These are phyloP conservation scores for Letharia columbiana DNA, from an alignment of 495 filamentous ascomycete genomes.

Conservation along the genomic window DNA sequence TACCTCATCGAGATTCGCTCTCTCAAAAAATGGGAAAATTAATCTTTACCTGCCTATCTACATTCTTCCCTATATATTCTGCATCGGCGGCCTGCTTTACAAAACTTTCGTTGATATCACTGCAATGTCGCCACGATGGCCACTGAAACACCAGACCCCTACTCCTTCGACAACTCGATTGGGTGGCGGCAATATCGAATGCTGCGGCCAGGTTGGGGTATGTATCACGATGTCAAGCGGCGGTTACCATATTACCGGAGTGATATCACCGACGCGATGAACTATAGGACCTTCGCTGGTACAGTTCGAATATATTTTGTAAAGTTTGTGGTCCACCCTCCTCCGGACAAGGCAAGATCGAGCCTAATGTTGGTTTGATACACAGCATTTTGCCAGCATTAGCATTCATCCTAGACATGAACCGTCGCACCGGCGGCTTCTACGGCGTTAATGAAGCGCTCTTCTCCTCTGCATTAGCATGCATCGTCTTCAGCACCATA, in stretches of 20 bases:
- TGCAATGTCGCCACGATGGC: background rate
- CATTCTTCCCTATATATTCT: too few relatives aligned
- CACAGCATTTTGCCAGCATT: conserved; percentile 37
- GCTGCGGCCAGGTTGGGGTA: conserved; percentile 31
- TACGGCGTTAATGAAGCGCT: conserved; percentile 42
- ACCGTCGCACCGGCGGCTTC: conserved; percentile 30
- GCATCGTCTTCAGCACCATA: conserved; percentile 33
- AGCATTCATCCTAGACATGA: conserved; percentile 40
- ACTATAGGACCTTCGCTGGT: conserved; percentile 35
- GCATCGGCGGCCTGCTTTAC: too few relatives aligned
- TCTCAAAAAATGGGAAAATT: too few relatives aligned
- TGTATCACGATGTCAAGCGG: conserved; percentile 35
- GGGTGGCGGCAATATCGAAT: conserved; percentile 23
- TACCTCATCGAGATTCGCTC: too few relatives aligned
- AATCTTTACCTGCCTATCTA: too few relatives aligned
- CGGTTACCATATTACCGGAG: conserved; percentile 36
- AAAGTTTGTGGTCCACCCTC: conserved; percentile 25
- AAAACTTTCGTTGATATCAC: background rate
- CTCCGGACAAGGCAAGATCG: background rate
- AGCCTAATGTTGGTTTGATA: background rate
- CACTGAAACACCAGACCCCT: background rate
- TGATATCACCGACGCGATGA: conserved; percentile 36
- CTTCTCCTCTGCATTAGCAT: conserved; percentile 35
- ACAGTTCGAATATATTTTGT: conserved; percentile 40
- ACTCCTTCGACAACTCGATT: conserved; percentile 13